Conservation (phyloP, 805 yeast species). For the Saccharomycopsis sp. region DNA sequence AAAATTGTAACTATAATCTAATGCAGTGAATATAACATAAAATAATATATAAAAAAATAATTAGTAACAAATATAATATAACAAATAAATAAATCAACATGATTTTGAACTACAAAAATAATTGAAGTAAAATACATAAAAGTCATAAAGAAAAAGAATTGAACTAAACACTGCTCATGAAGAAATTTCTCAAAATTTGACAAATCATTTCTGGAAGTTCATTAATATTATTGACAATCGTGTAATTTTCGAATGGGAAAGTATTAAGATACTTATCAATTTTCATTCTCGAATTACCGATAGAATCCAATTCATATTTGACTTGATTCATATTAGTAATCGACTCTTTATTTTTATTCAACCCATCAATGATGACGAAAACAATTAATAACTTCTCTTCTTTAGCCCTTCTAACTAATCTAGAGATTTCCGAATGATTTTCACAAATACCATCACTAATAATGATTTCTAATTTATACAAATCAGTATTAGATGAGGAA, state of each 20-base stretch:
- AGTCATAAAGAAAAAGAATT: background rate
- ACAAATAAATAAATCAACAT: background rate
- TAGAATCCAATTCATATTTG: constrained; percentile 50
- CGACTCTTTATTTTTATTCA: constrained; percentile 57
- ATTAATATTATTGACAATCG: constrained; percentile 77
- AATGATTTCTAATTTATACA: constrained; percentile 91
- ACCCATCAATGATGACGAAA: constrained; percentile 88
- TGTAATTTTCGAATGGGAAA: constrained; percentile 96
- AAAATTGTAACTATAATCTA: too few relatives aligned
- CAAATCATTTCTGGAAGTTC: constrained; percentile 91
- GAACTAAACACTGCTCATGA: constrained; percentile 27
- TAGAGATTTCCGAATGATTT: constrained; percentile 73
- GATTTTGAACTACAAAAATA: background rate
- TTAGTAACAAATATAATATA: background rate
- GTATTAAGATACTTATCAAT: constrained; percentile 81
- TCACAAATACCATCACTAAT: constrained; percentile 97
- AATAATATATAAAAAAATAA: background rate
- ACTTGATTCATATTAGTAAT: constrained; percentile 95
- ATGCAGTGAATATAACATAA: too few relatives aligned
- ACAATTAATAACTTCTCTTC: constrained; percentile 92
- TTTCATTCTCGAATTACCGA: constrained; percentile 62
- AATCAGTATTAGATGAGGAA: constrained; percentile 40
- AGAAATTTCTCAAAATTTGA: constrained; percentile 82
- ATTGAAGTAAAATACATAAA: background rate
- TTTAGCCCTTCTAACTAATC: constrained; percentile 83